These are phyloP conservation scores for Candida golubevii DNA, from an alignment of 805 yeast species.

Conservation along the genomic window DNA sequence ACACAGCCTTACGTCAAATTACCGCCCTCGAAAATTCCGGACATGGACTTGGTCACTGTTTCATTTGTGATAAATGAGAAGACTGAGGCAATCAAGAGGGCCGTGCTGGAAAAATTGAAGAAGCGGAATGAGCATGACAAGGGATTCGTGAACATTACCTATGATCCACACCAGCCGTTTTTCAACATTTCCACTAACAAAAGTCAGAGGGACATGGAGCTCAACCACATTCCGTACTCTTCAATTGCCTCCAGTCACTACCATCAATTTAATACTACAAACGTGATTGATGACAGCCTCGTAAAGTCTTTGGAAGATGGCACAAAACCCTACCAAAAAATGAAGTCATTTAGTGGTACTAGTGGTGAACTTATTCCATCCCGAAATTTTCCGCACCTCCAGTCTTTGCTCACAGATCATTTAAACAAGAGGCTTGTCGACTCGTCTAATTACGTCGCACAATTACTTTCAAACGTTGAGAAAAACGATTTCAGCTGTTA, in stretches of 20 bases:
- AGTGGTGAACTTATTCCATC: conserved; percentile 49
- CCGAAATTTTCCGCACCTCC: conserved; percentile 46
- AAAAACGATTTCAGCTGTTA: conserved; percentile 38
- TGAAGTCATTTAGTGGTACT: conserved; percentile 44
- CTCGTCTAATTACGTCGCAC: conserved; percentile 34
- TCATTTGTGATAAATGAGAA: conserved; percentile 69
- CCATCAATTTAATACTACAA: conserved; percentile 61
- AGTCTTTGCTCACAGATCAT: conserved; percentile 32
- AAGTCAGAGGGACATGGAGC: conserved; percentile 40
- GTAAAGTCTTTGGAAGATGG: conserved; percentile 42
- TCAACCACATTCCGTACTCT: conserved; percentile 71
- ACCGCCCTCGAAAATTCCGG: conserved; percentile 91
- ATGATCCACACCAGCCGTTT: conserved; percentile 78
- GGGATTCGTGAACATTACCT: conserved; percentile 81
- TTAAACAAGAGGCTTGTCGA: conserved; percentile 19
- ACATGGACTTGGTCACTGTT: conserved; percentile 81
- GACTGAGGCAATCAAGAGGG: conserved; percentile 70
- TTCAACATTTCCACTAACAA: conserved; percentile 62
- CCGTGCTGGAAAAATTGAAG: conserved; percentile 79
- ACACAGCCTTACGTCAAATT: conserved; percentile 79
- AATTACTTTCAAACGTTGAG: conserved; percentile 36
- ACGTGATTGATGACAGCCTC: conserved; percentile 42
- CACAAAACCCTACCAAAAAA: conserved; percentile 42
- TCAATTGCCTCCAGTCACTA: conserved; percentile 65
- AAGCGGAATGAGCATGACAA: conserved; percentile 66